Percentiles rank a stretch among this genome's conserved stretches.
phyloP scores from a whole-genome alignment of 2,329 filamentous ascomycete species.

The Pseudogymnoascus sp. region DNA sequence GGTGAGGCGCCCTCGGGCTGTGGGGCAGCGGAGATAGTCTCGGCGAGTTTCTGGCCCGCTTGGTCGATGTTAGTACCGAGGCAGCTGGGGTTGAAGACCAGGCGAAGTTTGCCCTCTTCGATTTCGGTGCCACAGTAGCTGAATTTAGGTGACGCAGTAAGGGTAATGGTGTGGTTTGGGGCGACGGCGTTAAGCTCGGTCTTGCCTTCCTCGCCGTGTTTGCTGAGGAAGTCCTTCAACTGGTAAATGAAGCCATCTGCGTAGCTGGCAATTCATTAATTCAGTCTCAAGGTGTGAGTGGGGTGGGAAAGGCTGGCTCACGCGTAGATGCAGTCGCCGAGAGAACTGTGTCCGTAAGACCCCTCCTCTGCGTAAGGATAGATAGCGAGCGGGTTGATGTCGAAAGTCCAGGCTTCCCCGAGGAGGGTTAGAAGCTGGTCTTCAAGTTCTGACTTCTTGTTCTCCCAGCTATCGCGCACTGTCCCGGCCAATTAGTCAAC shows the following conservation, averaged over 20 bases:
- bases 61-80: slow-evolving; percentile 40
- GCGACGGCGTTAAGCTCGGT: slow-evolving; percentile 42
- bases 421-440: slow-evolving; percentile 37
- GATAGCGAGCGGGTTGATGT: slow-evolving; percentile 39
- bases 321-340: slow-evolving; percentile 37
- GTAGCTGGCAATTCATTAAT: slow-evolving; percentile 30
- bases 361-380: slow-evolving; percentile 37
- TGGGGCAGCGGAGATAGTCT: slow-evolving; percentile 39
- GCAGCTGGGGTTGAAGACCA: slow-evolving; percentile 37
- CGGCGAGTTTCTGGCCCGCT: slow-evolving; percentile 30
- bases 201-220: slow-evolving; percentile 32
- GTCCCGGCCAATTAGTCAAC: slow-evolving; percentile 11
- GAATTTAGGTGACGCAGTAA: slow-evolving; percentile 39
- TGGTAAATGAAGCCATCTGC: slow-evolving; percentile 34
- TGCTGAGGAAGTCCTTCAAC: slow-evolving; percentile 32
- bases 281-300: background rate
- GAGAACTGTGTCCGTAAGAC: slow-evolving; percentile 27
- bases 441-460: slow-evolving; percentile 37
- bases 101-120: slow-evolving; percentile 37
- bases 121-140: slow-evolving; percentile 39
- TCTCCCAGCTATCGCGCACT: slow-evolving; percentile 47
- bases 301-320: slow-evolving; percentile 24
- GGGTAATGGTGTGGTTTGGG: slow-evolving; percentile 35
- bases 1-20: slow-evolving; percentile 21
- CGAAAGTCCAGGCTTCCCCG: slow-evolving; percentile 41